phyloP scores from a whole-genome alignment of 129 eudicot species.

The Glebionis coronaria region DNA sequence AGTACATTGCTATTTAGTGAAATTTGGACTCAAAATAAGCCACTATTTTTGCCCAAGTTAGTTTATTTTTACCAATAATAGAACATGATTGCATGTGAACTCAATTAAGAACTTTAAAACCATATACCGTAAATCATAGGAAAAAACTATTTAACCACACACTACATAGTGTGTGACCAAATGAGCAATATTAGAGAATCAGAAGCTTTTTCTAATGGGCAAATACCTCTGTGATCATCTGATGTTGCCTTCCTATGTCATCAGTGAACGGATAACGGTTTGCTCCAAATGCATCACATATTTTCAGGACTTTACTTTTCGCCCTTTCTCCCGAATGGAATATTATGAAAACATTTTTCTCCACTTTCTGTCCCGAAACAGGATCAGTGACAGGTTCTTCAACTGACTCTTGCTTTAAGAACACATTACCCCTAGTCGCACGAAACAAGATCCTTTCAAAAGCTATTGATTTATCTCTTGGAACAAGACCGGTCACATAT shows the following conservation, averaged over 20 bases:
- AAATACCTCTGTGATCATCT: constrained; percentile 69
- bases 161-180: constrained; percentile 12
- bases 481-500: constrained; percentile 75
- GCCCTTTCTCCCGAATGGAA: constrained; percentile 91
- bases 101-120: constrained; percentile 3
- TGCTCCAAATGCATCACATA: constrained; percentile 95
- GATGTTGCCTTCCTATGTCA: constrained; percentile 63
- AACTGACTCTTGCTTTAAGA: constrained; percentile 59
- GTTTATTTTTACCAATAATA: background rate
- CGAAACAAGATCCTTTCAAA: constrained; percentile 89
- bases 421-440: constrained; percentile 86
- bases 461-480: constrained; percentile 65
- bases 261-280: constrained; percentile 83
- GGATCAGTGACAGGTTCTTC: constrained; percentile 74
- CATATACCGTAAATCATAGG: background rate
- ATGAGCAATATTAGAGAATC: background rate
- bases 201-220: constrained; percentile 6
- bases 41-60: background rate
- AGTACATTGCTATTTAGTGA: too few relatives aligned
- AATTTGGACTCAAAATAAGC: too few relatives aligned
- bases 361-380: constrained; percentile 76
- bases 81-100: background rate
- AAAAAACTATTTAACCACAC: background rate
- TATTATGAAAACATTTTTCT: constrained; percentile 78
- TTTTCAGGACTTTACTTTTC: constrained; percentile 74